Conservation (phyloP, 768 basidiomycete species). For the Rubroboletus satanas region DNA sequence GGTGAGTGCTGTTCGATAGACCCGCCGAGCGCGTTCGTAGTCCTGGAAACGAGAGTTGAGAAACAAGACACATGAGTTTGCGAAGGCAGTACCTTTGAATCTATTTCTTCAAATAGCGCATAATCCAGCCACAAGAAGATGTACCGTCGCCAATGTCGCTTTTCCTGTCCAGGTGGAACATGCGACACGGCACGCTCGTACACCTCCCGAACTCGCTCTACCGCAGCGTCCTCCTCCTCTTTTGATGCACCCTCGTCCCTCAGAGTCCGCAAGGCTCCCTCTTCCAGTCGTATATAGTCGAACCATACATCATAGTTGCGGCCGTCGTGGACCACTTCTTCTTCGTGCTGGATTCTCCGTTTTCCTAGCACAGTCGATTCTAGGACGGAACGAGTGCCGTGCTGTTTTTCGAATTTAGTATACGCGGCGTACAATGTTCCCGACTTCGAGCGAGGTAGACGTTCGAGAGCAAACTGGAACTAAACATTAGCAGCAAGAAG, state of each 20-base stretch:
- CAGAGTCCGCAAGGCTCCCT: constrained; percentile 75
- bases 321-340: constrained; percentile 87
- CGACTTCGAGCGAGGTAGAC: constrained; percentile 91
- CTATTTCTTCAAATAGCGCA: constrained; percentile 94
- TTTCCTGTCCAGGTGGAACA: constrained; percentile 91
- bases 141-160: constrained; percentile 87
- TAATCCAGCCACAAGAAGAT: constrained; percentile 95
- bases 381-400: constrained; percentile 81
- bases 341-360: constrained; percentile 98
- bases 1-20: constrained; percentile 85
- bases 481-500: neutral
- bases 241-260: constrained; percentile 69
- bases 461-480: constrained; percentile 84
- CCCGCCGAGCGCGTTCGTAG: constrained; percentile 77
- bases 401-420: constrained; percentile 98
- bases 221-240: constrained; percentile 63
- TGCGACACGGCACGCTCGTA: constrained; percentile 96
- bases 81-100: constrained; percentile 63
- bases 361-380: constrained; percentile 95
- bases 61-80: neutral
- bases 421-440: constrained; percentile 84
- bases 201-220: constrained; percentile 78
- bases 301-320: constrained; percentile 99
- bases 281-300: constrained; percentile 91
- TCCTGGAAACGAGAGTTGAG: constrained; percentile 48